phyloP scores from a whole-genome alignment of 495 filamentous ascomycete species.

The Penicillium pulvis region DNA sequence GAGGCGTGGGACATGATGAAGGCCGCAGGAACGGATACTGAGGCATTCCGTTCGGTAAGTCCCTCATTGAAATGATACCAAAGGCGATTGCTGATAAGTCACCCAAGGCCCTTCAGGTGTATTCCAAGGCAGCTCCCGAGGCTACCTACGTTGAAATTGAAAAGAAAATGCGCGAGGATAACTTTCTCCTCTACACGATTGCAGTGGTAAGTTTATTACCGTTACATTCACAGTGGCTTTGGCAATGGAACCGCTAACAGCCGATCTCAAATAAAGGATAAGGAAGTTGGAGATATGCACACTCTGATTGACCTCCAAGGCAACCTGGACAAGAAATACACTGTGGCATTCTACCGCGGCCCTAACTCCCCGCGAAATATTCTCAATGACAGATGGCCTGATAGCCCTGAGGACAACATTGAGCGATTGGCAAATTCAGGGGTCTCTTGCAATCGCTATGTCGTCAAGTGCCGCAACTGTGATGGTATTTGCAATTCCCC shows the following conservation, averaged over 20 bases:
- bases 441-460: constrained; percentile 62
- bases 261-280: constrained; percentile 43
- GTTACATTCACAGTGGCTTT: background rate
- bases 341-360: constrained; percentile 67
- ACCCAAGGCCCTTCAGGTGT: constrained; percentile 61
- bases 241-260: background rate
- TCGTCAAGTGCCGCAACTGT: constrained; percentile 73
- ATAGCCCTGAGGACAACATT: constrained; percentile 65
- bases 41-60: constrained; percentile 68
- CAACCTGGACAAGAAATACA: constrained; percentile 71
- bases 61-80: background rate
- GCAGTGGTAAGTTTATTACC: constrained; percentile 52
- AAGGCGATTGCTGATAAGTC: constrained; percentile 1
- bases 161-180: constrained; percentile 65
- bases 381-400: constrained; percentile 65
- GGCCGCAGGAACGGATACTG: constrained; percentile 68
- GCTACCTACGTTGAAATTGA: constrained; percentile 74
- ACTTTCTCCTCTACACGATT: constrained; percentile 70
- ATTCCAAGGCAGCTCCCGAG: constrained; percentile 69
- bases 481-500: constrained; percentile 42
- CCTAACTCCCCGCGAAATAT: constrained; percentile 65
- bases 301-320: constrained; percentile 86
- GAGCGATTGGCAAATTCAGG: constrained; percentile 75
- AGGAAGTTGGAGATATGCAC: constrained; percentile 57
- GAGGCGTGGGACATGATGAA: constrained; percentile 71